A percentile compares a stretch with the other conserved stretches of the same genome.
phyloP scores from a whole-genome alignment of 192 early-diverging fungal genomes.

The Chytriomyces hyalinus region DNA sequence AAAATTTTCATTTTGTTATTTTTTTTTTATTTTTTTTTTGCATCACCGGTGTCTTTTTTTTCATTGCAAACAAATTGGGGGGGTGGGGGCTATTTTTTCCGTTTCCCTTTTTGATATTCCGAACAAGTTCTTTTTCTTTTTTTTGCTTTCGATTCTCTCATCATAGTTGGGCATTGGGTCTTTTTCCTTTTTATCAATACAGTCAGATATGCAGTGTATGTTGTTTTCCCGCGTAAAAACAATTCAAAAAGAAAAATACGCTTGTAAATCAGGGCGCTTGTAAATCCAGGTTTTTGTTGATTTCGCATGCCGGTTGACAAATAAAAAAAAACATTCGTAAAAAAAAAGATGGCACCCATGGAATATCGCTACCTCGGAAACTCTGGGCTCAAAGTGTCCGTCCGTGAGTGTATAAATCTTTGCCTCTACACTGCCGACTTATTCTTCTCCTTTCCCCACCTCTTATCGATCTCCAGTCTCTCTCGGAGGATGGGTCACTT shows the following conservation, averaged over 20 bases:
- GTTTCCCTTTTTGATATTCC: too few relatives aligned
- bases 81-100: too few relatives aligned
- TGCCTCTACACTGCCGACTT: not conserved
- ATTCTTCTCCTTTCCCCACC: not conserved
- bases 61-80: too few relatives aligned
- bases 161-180: too few relatives aligned
- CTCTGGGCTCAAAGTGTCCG: slow-evolving; percentile 78
- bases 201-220: not conserved
- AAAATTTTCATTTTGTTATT: too few relatives aligned
- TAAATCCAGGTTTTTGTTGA: not conserved
- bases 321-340: not conserved
- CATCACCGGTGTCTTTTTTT: too few relatives aligned
- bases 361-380: slow-evolving; percentile 80
- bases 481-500: slow-evolving; percentile 60
- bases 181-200: too few relatives aligned
- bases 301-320: not conserved
- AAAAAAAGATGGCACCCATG: slow-evolving; percentile 51
- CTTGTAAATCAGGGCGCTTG: not conserved
- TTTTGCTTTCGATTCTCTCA: too few relatives aligned
- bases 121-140: too few relatives aligned
- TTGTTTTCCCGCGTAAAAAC: not conserved
- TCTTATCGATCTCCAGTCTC: slow-evolving; percentile 4
- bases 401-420: slow-evolving; percentile 24
- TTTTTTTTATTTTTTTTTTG: too few relatives aligned
- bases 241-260: not conserved